Base-by-base conservation (phyloP, 1,284 basidiomycete genomes). In the Tranzscheliella williamsii region DNA sequence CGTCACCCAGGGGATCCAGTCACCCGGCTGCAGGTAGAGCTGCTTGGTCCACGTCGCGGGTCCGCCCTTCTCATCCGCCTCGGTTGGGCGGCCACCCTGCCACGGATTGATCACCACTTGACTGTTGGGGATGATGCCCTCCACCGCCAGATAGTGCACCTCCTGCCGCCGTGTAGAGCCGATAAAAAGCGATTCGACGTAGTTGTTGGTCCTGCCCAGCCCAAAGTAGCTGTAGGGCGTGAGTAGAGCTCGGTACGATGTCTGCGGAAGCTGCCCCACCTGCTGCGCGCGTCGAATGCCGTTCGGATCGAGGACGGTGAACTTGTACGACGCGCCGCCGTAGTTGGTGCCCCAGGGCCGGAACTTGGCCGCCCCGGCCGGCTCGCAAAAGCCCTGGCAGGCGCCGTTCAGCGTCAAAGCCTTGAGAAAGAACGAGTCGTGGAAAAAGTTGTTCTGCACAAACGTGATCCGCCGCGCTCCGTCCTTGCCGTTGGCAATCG, bases 361-460 rank as follows among this genome's bases (percentile, higher is more conserved):
- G 40, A 51, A 66, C 11, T 46, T 41, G 18, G 39, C 45, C 21
- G 49, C 48, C 22, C 33, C 43, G 4, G 35, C 31, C 11, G 58
- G 63, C 52, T 71, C 95, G 79, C 85, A 85, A 1, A 86, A 85
- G 39, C 87, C 87, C 42, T 86, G 83, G 70, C 94, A 98, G 0
- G 91, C 94, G 11, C 92, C 92, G 71, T 96, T 97, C 26, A 96
- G 79, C 2, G 95, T 44, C 22, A 94, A 88, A 1, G 92, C 90
- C 77, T 97, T 97, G 50, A 98, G 83, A 84, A 98, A 98, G 82
- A 99, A 99, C 0, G 95, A 93, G 70, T 99, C 95, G 74, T 93
- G 92, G 75, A 95, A 98, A 73, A 92, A 91, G 79, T 97, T 97
- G 78, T 99, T 98, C 79, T 95, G 91, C 31, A 98, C 82, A 69